Base-by-base conservation (phyloP, 169 alveolate species). In the Perkinsus olseni region DNA sequence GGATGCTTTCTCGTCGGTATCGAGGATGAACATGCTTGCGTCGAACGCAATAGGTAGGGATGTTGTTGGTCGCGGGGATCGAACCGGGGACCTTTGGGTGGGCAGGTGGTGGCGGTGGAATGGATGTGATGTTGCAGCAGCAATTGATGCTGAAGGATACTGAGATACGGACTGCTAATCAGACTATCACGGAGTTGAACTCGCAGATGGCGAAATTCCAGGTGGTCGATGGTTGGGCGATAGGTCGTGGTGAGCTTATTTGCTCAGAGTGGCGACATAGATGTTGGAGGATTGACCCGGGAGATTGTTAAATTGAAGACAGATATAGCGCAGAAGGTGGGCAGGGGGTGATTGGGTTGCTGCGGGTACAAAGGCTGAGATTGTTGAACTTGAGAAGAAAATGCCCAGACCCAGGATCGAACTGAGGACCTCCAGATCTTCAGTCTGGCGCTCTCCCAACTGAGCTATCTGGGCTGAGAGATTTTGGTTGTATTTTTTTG, bases 381-480 rank as follows among this genome's bases (percentile, higher is more conserved):
- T 74, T 38, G 39, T 10, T 10, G 48, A 74, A 17, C 17, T 10
- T 37, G 6, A 10, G 17, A 38, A 95, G 96, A 95, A 94, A 93
- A 92, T 97, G 99, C 99, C 98, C 94, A 93, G 97, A 96, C 98
- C 98, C 98, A 98, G 98, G 98, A 97, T 97, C 98, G 99, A 97
- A 97, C 98, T 98, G 96, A 98, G 98, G 99, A 97, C 99, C 99
- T 97, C 97, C 96, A 97, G 99, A 98, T 96, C 99, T 98, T 97
- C 99, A 97, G 98, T 98, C 99, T 98, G 96, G 97, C 99, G 99
- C 99, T 97, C 99, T 98, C 98, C 99, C 99, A 98, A 97, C 99
- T 97, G 98, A 97, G 99, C 99, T 97, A 97, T 95, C 96, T 91
- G 93, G 96, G 97, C 97, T 74, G 28, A 10, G 38, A 10, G 6